Evolutionary conservation across 2,329 filamentous ascomycete species (phyloP).

Genomic region (Huntiella bhutanensis): DNA sequence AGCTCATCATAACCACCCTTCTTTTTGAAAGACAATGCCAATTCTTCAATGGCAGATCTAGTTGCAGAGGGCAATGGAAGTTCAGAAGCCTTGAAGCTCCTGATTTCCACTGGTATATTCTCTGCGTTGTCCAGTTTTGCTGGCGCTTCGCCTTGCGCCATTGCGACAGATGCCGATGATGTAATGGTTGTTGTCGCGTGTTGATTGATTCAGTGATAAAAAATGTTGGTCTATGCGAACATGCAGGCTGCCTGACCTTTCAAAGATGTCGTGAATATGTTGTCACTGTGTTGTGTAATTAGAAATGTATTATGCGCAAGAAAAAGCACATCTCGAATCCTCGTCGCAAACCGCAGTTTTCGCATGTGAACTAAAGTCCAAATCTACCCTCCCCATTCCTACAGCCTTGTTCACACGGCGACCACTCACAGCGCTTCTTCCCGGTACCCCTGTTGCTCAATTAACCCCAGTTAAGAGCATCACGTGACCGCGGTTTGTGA

Average conservation of each 20-base stretch:
- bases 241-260: not conserved
- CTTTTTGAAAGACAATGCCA: slow-evolving; percentile 71
- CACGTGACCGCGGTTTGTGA: too few relatives aligned
- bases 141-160: not conserved
- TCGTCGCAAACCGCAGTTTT: not conserved
- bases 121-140: not conserved
- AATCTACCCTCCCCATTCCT: too few relatives aligned
- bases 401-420: slow-evolving; percentile 4
- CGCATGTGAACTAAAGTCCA: too few relatives aligned
- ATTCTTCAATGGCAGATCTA: slow-evolving; percentile 50
- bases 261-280: not conserved
- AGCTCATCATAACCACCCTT: slow-evolving; percentile 66
- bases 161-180: not conserved
- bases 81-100: slow-evolving; percentile 54
- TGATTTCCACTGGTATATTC: slow-evolving; percentile 11
- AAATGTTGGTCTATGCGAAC: not conserved
- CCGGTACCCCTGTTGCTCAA: not conserved
- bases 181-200: not conserved
- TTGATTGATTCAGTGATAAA: not conserved
- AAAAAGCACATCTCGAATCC: not conserved
- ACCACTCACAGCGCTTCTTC: not conserved
- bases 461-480: not conserved
- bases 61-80: slow-evolving; percentile 57
- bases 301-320: not conserved
- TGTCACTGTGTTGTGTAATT: too few relatives aligned